Conservation (phyloP, 148 eudicot species). For the Camellia sinensis region DNA sequence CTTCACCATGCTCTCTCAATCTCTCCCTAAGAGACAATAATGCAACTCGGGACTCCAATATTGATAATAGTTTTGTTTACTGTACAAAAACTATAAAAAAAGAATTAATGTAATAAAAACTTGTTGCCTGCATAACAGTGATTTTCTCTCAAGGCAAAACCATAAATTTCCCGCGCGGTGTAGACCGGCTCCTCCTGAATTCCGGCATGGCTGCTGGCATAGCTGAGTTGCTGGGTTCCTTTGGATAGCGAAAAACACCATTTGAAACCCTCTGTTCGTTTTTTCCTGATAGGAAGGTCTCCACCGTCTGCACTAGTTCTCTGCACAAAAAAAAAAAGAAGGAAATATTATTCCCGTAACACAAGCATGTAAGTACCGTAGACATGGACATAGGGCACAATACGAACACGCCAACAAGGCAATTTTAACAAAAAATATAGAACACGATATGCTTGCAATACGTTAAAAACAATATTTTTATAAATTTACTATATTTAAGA, state of each 20-base stretch:
- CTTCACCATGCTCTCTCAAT: constrained; percentile 13
- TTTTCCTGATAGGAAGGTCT: constrained; percentile 34
- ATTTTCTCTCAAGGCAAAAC: constrained; percentile 34
- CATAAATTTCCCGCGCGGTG: constrained; percentile 72
- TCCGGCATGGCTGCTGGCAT: constrained; percentile 43
- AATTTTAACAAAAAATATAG: too few relatives aligned
- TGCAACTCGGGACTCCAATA: constrained; percentile 3
- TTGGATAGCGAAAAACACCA: constrained; percentile 32
- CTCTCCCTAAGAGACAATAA: background rate
- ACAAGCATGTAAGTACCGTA: background rate
- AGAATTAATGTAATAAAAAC: constrained; percentile 7
- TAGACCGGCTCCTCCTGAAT: constrained; percentile 71
- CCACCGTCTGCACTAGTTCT: constrained; percentile 37
- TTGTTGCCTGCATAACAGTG: background rate
- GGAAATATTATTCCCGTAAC: background rate
- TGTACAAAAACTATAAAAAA: constrained; percentile 17
- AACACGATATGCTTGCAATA: too few relatives aligned
- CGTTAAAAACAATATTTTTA: too few relatives aligned
- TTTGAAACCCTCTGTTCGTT: constrained; percentile 43
- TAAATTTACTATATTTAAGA: too few relatives aligned
- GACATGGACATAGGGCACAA: too few relatives aligned
- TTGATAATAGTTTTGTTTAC: background rate
- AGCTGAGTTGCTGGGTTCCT: constrained; percentile 46
- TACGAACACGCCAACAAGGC: too few relatives aligned
- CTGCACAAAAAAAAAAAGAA: constrained; percentile 31